Evolutionary conservation across 495 filamentous ascomycete species (phyloP).

Genomic region (Chaetomidium leptoderma): DNA sequence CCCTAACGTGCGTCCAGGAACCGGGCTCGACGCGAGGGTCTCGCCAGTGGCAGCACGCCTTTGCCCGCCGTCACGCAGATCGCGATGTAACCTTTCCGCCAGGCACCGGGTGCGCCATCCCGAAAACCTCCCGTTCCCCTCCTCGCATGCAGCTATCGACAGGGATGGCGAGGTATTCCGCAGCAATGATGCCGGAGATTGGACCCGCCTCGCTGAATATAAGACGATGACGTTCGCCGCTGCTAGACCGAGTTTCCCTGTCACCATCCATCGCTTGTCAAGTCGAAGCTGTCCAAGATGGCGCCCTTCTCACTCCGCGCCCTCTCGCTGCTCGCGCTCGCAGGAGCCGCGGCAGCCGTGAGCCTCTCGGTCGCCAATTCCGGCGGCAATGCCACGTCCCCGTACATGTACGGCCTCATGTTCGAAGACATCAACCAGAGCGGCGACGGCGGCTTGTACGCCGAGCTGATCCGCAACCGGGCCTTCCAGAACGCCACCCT

Average conservation of each 20-base stretch:
- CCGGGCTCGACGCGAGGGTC: background rate
- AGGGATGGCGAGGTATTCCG: no score
- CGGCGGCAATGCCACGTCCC: constrained; percentile 1
- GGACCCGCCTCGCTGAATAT: background rate
- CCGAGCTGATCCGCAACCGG: constrained; percentile 67
- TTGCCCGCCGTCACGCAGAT: no score
- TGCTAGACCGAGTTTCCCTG: background rate
- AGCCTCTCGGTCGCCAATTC: background rate
- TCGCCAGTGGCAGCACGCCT: background rate
- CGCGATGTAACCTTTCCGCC: no score
- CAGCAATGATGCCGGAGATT: no score
- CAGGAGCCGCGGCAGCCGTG: constrained; percentile 3
- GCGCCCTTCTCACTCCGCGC: constrained; percentile 2
- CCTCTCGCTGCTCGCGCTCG: constrained; percentile 4
- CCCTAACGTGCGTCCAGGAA: background rate
- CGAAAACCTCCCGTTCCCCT: no score
- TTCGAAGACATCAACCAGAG: constrained; percentile 66
- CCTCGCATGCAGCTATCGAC: no score
- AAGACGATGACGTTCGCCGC: background rate
- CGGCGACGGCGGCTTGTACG: constrained; percentile 66
- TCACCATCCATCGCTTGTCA: background rate
- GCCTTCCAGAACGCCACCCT: constrained; percentile 56
- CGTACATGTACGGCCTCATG: constrained; percentile 7
- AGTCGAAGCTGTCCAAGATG: background rate
- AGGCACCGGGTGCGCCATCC: background rate